These are phyloP conservation scores for Boechera divaricarpa DNA, from an alignment of 345 rosid species.

Conservation along the genomic window DNA sequence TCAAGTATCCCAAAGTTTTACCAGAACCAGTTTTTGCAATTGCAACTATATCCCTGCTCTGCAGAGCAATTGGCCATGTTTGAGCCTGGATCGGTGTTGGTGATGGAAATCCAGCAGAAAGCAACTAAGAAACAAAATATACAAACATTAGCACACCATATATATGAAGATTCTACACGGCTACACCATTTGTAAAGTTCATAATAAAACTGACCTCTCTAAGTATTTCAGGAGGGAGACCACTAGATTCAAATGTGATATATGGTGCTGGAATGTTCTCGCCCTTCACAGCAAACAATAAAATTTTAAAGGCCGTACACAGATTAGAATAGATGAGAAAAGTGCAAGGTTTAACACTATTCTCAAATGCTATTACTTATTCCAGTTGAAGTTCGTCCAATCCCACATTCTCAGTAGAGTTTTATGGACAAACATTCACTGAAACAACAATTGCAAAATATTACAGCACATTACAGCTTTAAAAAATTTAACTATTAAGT, in stretches of 20 bases:
- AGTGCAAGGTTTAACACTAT: slow-evolving; percentile 40
- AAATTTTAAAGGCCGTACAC: slow-evolving; percentile 18
- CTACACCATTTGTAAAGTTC: background rate
- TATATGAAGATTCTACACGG: background rate
- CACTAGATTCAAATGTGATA: slow-evolving; percentile 90
- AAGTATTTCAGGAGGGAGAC: slow-evolving; percentile 91
- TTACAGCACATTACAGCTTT: slow-evolving; percentile 42
- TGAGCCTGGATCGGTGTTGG: slow-evolving; percentile 99
- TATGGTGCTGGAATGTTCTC: slow-evolving; percentile 90
- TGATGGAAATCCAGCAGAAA: slow-evolving; percentile 81
- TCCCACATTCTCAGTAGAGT: slow-evolving; percentile 47
- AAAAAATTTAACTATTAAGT: background rate
- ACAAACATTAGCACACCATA: slow-evolving; percentile 19
- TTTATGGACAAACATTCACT: slow-evolving; percentile 52
- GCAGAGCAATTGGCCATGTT: slow-evolving; percentile 97
- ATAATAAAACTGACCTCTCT: slow-evolving; percentile 70
- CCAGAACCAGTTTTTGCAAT: slow-evolving; percentile 99
- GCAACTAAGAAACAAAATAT: slow-evolving; percentile 59
- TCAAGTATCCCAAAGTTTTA: slow-evolving; percentile 94
- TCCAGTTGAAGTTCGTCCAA: slow-evolving; percentile 50
- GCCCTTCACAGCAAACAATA: slow-evolving; percentile 61
- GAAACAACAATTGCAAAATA: slow-evolving; percentile 47
- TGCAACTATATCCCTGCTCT: slow-evolving; percentile 89
- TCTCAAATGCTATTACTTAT: slow-evolving; percentile 49
- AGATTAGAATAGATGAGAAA: slow-evolving; percentile 29